phyloP scores from a whole-genome alignment of 1,284 basidiomycete genomes.

The Peniophora sp. region DNA sequence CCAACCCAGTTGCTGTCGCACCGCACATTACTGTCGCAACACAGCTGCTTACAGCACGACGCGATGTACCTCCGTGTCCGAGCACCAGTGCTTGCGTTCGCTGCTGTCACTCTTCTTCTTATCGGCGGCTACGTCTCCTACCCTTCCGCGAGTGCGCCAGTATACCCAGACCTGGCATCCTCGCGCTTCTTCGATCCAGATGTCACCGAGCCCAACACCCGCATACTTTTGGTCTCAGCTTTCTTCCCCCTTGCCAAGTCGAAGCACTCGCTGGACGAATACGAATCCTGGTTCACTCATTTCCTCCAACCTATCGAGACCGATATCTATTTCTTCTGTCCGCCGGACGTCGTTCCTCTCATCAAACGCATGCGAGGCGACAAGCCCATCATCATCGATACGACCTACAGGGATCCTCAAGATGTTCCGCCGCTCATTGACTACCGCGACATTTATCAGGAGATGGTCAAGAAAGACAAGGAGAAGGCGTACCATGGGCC shows the following conservation, averaged over 20 bases:
- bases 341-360: conserved; percentile 28
- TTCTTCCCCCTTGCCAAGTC: conserved; percentile 41
- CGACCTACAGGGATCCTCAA: conserved; percentile 35
- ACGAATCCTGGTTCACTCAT: conserved; percentile 6
- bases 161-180: no score
- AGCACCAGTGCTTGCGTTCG: no score
- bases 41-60: no score
- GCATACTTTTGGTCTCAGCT: conserved; percentile 42
- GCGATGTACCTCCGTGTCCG: no score
- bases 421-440: conserved; percentile 35
- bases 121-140: no score
- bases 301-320: conserved; percentile 31
- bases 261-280: conserved; percentile 30
- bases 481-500: conserved; percentile 33
- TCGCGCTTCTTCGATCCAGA: no score
- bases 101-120: no score
- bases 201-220: no score
- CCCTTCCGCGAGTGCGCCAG: no score
- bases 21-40: no score
- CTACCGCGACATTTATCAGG: conserved; percentile 25
- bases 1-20: no score
- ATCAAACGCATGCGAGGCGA: conserved; percentile 22
- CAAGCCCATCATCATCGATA: conserved; percentile 34
- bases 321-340: conserved; percentile 44
- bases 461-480: conserved; percentile 35